Conservation (phyloP, 2,329 filamentous ascomycete species). For the Aspergillus floridensis region DNA sequence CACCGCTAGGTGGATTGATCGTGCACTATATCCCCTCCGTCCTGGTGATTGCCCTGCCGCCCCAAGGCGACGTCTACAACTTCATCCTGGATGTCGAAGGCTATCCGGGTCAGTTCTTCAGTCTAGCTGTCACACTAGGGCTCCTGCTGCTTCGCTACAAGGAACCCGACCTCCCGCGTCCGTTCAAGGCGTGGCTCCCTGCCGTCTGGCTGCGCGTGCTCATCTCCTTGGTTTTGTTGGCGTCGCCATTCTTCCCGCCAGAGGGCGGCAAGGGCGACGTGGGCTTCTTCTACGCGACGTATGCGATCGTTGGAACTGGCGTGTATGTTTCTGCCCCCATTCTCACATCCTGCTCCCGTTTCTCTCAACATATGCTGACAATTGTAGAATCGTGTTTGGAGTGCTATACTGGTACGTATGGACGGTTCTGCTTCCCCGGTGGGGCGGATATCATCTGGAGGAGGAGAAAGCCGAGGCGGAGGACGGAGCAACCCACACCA, state of each 20-base stretch:
- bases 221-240: slow-evolving; percentile 55
- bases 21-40: slow-evolving; percentile 68
- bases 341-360: slow-evolving; percentile 18
- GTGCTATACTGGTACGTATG: slow-evolving; percentile 68
- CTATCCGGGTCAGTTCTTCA: slow-evolving; percentile 63
- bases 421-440: slow-evolving; percentile 60
- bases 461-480: slow-evolving; percentile 59
- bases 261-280: slow-evolving; percentile 46
- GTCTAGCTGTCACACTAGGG: slow-evolving; percentile 56
- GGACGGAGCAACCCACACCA: slow-evolving; percentile 67
- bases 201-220: slow-evolving; percentile 57
- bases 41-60: slow-evolving; percentile 64
- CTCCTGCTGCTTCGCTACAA: slow-evolving; percentile 60
- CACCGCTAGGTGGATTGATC: slow-evolving; percentile 65
- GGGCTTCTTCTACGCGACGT: slow-evolving; percentile 52
- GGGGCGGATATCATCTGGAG: slow-evolving; percentile 60
- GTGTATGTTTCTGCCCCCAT: slow-evolving; percentile 35
- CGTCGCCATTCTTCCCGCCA: slow-evolving; percentile 63
- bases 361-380: slow-evolving; percentile 12
- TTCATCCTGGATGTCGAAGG: slow-evolving; percentile 72
- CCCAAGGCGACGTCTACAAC: slow-evolving; percentile 65
- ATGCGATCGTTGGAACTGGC: slow-evolving; percentile 51
- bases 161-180: slow-evolving; percentile 59
- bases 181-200: slow-evolving; percentile 63
- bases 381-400: slow-evolving; percentile 54